A percentile compares a stretch with the other conserved stretches of the same genome.
These are phyloP conservation scores for Chiua virens DNA, from an alignment of 768 basidiomycete species.

Conservation along the genomic window DNA sequence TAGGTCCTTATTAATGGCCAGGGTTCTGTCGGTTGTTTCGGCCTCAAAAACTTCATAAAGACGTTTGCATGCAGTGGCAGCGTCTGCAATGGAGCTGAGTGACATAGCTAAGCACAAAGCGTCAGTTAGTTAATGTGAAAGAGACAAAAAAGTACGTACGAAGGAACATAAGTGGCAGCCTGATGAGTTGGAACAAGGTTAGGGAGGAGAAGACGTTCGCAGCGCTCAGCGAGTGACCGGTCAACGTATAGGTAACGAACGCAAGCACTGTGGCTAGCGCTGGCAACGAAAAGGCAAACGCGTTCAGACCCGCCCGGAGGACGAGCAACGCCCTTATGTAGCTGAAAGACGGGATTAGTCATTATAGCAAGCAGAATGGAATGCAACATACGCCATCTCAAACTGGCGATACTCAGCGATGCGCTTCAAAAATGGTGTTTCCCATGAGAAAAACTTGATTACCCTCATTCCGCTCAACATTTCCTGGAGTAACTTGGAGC, in stretches of 20 bases:
- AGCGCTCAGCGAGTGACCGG: slow-evolving; percentile 67
- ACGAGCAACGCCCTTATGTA: slow-evolving; percentile 68
- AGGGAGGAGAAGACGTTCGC: slow-evolving; percentile 82
- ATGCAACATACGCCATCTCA: slow-evolving; percentile 58
- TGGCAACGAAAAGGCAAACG: slow-evolving; percentile 71
- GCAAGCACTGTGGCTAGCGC: slow-evolving; percentile 75
- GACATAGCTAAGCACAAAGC: slow-evolving; percentile 48
- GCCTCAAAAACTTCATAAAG: slow-evolving; percentile 82
- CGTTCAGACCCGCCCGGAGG: slow-evolving; percentile 64
- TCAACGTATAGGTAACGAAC: slow-evolving; percentile 73
- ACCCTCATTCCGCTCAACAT: slow-evolving; percentile 87
- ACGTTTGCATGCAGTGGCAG: slow-evolving; percentile 74
- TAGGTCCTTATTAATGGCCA: slow-evolving; percentile 51
- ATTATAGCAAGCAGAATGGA: slow-evolving; percentile 4
- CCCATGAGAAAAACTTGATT: slow-evolving; percentile 93
- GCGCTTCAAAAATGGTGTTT: slow-evolving; percentile 73
- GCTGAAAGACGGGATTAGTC: slow-evolving; percentile 29
- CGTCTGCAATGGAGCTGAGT: slow-evolving; percentile 81
- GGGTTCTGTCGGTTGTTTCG: slow-evolving; percentile 65
- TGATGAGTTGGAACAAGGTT: slow-evolving; percentile 79
- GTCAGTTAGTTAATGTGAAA: slow-evolving; percentile 2
- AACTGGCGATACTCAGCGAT: slow-evolving; percentile 66
- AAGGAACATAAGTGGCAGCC: slow-evolving; percentile 78
- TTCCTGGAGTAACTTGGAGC: slow-evolving; percentile 88
- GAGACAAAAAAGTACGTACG: slow-evolving; percentile 32